Base-by-base conservation (phyloP, 2,329 filamentous ascomycete species). In the Sclerotinia trifoliorum region DNA sequence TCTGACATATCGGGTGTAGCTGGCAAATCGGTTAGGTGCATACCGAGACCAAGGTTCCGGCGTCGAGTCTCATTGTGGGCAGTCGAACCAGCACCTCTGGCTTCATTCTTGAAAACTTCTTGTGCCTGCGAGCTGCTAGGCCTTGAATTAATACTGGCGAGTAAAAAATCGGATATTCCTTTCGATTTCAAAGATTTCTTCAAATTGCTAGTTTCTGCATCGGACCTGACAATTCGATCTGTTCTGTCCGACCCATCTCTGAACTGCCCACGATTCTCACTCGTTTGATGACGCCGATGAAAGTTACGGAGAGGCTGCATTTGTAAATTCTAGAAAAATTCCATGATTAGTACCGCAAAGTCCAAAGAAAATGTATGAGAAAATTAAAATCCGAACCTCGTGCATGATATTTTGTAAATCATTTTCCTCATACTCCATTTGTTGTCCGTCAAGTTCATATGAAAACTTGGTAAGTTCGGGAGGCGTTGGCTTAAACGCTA, bases 401-500 rank as follows among this genome's bases (percentile, higher is more conserved):
- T 57, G 58, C 42, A 52, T 54, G 44, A 46, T 42, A 42, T 35
- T 52, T 15, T 35, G 51, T n/a, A 51, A 48, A 55, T 69, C 65
- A 56, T 65, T 64, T 54, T 70, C 70, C 46, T 64, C 65, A 51
- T 66, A 62, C 26, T 62, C 48, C 42, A 71, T 66, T 29, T 69
- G 39, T n/a, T 83, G 82, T 56, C 87, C 86, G 60, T 86, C 86
- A 48, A 91, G 81, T 64, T 90, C 87, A 74, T 96, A 94, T 52
- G 86, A 88, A 77, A 98, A 90, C 68, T 88, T 88, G 71, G 88
- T 87, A 70, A 99, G 82, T 64, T 91, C 89, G 21, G 88, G 86
- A 2, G 95, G 95, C 1, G 94, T 96, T 1, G 92, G 90, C 62
- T 91, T 89, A 71, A 86, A 85, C 49, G 94, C 94, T 42, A 99